phyloP scores from a whole-genome alignment of 345 rosid species.

The Heritiera littoralis region DNA sequence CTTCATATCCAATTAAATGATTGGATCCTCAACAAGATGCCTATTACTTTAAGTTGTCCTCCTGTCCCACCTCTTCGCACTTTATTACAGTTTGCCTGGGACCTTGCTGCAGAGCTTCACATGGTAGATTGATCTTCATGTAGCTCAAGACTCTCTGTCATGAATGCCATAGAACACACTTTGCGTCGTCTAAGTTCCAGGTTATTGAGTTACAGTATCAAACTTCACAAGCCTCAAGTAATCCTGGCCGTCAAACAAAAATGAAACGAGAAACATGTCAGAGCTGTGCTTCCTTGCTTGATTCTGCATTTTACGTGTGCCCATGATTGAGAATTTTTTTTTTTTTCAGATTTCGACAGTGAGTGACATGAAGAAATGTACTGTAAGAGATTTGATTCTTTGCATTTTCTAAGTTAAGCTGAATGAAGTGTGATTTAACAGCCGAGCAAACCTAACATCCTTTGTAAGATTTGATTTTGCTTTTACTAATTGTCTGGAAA shows the following conservation, averaged over 20 bases:
- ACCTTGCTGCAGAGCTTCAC: background rate
- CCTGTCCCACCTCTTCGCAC: background rate
- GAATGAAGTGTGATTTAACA: background rate
- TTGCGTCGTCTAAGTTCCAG: no score
- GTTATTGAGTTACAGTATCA: slow-evolving; percentile 14
- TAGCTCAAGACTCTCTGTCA: background rate
- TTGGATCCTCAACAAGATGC: slow-evolving; percentile 20
- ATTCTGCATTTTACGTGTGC: slow-evolving; percentile 22
- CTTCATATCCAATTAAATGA: slow-evolving; percentile 44
- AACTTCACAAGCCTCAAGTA: background rate
- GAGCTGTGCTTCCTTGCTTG: slow-evolving; percentile 37
- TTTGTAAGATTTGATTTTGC: background rate
- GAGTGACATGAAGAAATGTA: slow-evolving; percentile 9
- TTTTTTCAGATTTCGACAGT: background rate
- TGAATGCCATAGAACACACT: background rate
- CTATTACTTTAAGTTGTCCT: background rate
- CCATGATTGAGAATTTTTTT: slow-evolving; percentile 12
- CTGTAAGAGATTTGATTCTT: slow-evolving; percentile 33
- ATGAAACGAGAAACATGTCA: background rate
- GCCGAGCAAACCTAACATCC: background rate
- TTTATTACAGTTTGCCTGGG: background rate
- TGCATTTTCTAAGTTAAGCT: slow-evolving; percentile 24
- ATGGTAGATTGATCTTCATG: background rate
- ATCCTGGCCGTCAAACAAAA: background rate
- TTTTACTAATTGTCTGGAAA: background rate